Evolutionary conservation across 352 stramenopile genomes (phyloP), one percentile per base, ranked within the genome.

Genomic region (Phytopythium sindhum): DNA sequence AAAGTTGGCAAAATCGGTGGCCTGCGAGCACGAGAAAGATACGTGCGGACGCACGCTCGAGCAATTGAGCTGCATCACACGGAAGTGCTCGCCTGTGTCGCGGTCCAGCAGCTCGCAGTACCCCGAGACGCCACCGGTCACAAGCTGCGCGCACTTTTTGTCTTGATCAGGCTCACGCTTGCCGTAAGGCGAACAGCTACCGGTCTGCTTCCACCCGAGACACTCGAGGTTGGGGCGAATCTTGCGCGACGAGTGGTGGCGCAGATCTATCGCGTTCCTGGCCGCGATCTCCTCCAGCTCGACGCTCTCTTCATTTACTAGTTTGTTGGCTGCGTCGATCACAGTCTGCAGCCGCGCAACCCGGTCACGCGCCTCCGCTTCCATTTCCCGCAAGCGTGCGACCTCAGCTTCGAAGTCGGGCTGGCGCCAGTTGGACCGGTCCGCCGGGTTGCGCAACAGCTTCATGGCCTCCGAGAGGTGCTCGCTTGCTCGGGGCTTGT

Each of bases 41-140:
- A 86, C 73, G 65, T 88, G 70, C 21, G 74, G 41, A 12, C 73
- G 71, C 57, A 89, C 61, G 33, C 78, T 85, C 14, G 73, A 76
- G 42, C 83, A 93, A 35, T 81, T 79, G 17, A 85, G 77, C 48
- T 88, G 73, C 85, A 91, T 91, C 35, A 86, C 80, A 44, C 83
- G 81, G 47, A 91, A 89, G 41, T 75, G 69, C 62, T 89, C 75
- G 45, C 75, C 71, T 11, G 80, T 91, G 31, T 72, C 66, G 14
- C 64, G 47, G 47, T 93, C 83, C 24, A 78, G 17, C 45, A 93
- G 47, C 56, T 91, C 79, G 35, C 85, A 93, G 65, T 88, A 91
- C 24, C 85, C 85, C 2, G 80, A 78, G 3, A 76, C 61, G 50
- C 72, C 73, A 19, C 71, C 66, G 7, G 66, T 69, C 5, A 88